A percentile compares a stretch with the other conserved stretches of the same genome.
phyloP scores from a whole-genome alignment of 371 early-diverging fungal genomes.

The Mucor saturninus region DNA sequence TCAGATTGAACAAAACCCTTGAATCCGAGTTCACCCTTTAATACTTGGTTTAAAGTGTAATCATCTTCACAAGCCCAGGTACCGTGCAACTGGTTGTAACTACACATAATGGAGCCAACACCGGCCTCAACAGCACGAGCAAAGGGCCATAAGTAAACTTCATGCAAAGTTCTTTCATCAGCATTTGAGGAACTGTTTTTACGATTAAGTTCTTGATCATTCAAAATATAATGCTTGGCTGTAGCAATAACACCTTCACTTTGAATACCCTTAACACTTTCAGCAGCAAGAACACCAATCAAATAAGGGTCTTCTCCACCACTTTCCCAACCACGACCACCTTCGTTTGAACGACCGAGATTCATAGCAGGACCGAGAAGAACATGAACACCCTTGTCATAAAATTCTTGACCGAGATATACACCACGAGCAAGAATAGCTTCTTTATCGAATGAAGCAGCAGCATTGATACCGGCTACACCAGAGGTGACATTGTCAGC shows the following conservation, averaged over 20 bases:
- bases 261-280: constrained; percentile 46
- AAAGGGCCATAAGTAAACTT: constrained; percentile 64
- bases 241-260: constrained; percentile 55
- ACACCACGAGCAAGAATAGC: constrained; percentile 52
- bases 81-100: constrained; percentile 58
- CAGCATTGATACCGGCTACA: constrained; percentile 56
- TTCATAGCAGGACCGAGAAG: constrained; percentile 59
- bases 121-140: constrained; percentile 57
- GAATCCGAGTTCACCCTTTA: constrained; percentile 59
- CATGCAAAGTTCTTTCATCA: constrained; percentile 61
- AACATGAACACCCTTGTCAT: constrained; percentile 53
- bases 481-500: constrained; percentile 48
- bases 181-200: constrained; percentile 35
- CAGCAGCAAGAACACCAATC: constrained; percentile 37
- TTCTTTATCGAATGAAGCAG: constrained; percentile 56
- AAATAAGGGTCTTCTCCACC: constrained; percentile 69
- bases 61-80: constrained; percentile 59
- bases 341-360: constrained; percentile 49
- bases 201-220: constrained; percentile 54
- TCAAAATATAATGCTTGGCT: constrained; percentile 56
- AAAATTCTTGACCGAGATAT: constrained; percentile 58
- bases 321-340: constrained; percentile 67
- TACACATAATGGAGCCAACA: constrained; percentile 62
- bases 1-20: constrained; percentile 48
- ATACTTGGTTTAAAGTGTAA: constrained; percentile 43